Base-by-base conservation (phyloP, 768 basidiomycete genomes). In the Leccinellum rugosiceps region DNA sequence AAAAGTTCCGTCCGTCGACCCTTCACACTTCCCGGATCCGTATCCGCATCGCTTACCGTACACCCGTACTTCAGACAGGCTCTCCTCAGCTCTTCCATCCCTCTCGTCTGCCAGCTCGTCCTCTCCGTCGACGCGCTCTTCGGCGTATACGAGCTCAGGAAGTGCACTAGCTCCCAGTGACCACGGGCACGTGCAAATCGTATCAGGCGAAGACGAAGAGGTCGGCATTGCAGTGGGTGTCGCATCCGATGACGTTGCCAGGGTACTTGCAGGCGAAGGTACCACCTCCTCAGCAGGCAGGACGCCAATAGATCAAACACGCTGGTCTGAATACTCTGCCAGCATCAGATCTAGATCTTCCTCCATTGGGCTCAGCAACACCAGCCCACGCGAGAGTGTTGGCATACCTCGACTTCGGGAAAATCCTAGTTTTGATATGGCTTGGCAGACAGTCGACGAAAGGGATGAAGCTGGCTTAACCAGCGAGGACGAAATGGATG, bases 311-410 rank as follows among this genome's bases (percentile, higher is more conserved):
- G 88, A 92, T 65, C 83, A 82, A 49, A 74, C 80, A 8, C 83
- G 86, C 25, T 90, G 87, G 86, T 90, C 89, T n/a, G 86, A 84
- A 59, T 87, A 88, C 67, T 81, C 86, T 19, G 79, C 76, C 11
- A 80, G 83, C 57, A 71, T 80, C 61, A 81, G 88, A 56, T 88
- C 89, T 4, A 83, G 86, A 56, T 89, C 88, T 3, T 88, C 88
- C 17, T 88, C 87, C 21, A 72, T 85, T 50, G 83, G 78, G 19
- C 79, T 82, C 65, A 76, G 64, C 63, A 74, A 73, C 68, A 71
- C 65, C 64, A 68, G 68, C 52, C 57, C 65, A 19, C 76, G 79
- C 35, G 83, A 85, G 35, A 63, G 61, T 55, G n/a, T n/a, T n/a
- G 68, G 61, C 61, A 52, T 75, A 14, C 80, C 81, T 6, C 77